Conservation (phyloP, 192 early-diverging fungal genomes). For the Tieghemiomyces parasiticus region DNA sequence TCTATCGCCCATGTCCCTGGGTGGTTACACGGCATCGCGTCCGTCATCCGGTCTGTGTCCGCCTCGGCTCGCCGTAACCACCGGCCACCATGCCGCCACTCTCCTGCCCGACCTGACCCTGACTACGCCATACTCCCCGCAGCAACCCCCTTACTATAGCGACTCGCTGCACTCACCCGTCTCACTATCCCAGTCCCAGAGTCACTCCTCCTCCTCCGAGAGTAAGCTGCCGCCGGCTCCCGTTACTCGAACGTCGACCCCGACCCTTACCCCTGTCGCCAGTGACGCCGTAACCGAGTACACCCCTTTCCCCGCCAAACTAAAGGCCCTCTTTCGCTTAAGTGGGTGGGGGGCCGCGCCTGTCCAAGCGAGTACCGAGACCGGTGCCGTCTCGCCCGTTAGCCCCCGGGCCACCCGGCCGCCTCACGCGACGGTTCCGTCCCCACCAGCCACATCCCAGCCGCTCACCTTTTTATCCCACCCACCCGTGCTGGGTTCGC, state of each 20-base stretch:
- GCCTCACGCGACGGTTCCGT: constrained; percentile 1
- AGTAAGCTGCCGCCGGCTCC: background rate
- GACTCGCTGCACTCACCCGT: constrained; percentile 3
- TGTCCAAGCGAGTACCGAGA: no score
- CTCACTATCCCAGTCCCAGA: background rate
- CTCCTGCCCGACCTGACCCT: background rate
- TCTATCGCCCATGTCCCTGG: no score
- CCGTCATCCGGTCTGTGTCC: background rate
- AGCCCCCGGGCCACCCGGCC: background rate
- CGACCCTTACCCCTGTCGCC: no score
- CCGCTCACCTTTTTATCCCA: background rate
- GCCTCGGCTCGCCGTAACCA: constrained; percentile 2
- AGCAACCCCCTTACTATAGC: background rate
- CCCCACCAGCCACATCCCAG: constrained; percentile 10
- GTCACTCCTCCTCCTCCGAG: background rate
- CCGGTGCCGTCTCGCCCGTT: no score
- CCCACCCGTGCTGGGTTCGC: background rate
- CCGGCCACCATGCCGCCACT: background rate
- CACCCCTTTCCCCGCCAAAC: constrained; percentile 20
- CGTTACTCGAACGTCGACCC: no score
- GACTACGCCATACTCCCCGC: background rate
- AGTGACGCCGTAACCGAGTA: no score
- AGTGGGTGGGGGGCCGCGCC: constrained; percentile 8
- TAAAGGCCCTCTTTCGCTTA: constrained; percentile 25
- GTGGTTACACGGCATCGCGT: background rate